Conservation (phyloP, 75 land plant species). For the Picea sitchensis region DNA sequence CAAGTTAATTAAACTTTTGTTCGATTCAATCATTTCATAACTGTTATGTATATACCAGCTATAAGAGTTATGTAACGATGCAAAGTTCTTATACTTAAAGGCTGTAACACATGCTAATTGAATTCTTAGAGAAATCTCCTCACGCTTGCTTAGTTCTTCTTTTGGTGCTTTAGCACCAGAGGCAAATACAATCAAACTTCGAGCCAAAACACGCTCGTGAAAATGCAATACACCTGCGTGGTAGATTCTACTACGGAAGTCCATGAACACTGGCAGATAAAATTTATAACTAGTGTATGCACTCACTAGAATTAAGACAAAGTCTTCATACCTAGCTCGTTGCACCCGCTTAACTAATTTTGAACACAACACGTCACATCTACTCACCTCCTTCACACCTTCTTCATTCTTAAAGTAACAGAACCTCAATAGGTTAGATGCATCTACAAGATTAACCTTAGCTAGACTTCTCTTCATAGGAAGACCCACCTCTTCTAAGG, state of each 20-base stretch:
- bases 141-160: neutral
- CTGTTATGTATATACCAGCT: neutral
- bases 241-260: slow-evolving; percentile 30
- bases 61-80: neutral
- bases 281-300: slow-evolving; percentile 12
- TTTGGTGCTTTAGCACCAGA: neutral
- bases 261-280: slow-evolving; percentile 20
- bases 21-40: neutral
- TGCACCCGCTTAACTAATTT: slow-evolving; percentile 6
- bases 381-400: neutral
- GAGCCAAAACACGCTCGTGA: slow-evolving; percentile 22
- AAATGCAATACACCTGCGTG: slow-evolving; percentile 25
- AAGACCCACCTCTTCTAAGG: slow-evolving; percentile 6
- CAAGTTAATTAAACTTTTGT: neutral
- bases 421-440: too few relatives aligned
- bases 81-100: neutral
- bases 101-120: neutral
- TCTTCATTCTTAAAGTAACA: too few relatives aligned
- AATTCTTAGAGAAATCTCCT: neutral
- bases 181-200: slow-evolving; percentile 19
- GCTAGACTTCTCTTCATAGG: neutral
- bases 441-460: too few relatives aligned
- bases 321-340: slow-evolving; percentile 15
- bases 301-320: slow-evolving; percentile 9
- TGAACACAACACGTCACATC: neutral